Base-by-base conservation (phyloP, 1,284 basidiomycete genomes). In the Cryptococcus maquisensis region DNA sequence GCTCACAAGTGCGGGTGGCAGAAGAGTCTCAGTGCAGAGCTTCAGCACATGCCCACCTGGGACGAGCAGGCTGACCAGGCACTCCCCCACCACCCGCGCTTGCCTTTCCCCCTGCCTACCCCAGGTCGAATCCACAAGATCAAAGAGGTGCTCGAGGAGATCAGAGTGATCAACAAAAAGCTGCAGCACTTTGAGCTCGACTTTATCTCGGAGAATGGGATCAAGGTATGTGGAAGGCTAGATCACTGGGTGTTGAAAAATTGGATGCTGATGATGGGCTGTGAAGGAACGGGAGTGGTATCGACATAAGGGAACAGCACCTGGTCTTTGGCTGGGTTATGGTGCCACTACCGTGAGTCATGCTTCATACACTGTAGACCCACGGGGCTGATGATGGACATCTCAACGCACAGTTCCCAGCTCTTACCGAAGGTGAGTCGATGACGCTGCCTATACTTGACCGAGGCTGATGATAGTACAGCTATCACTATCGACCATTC, bases 301-400 rank as follows among this genome's bases (percentile, higher is more conserved):
- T 71, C 81, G 81, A 68, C 88, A 94, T 75, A 80, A 95, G 49
- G 90, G 83, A 40, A 89, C 93, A 37, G 89, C 91, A 5, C 93
- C 94, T 7, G 93, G 92, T 24, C 86, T 87, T 66, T 93, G 87
- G 84, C 81, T 90, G 28, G 88, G 90, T 3, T 94, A 95, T 67
- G 91, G 90, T 32, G 89, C 74, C 4, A 76, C 73, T 6, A 74
- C 72, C 21, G 69, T 70, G 52, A 59, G 68, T 64, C 18, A 16
- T 37, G 28, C 13, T 18, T 20, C 23, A 9, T 26, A n/a, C 21
- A 39, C 18, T 6, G 10, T 7, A 38, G 24, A 13, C 4, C 10
- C 10, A 32, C 28, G 28, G 10, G 28, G 28, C 20, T 42, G 37
- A 42, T 47, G 16, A 16, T 40, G 15, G 20, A 1, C 16, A 16